phyloP scores from a whole-genome alignment of 2,329 filamentous ascomycete species.

The Paecilomyces fulvus region DNA sequence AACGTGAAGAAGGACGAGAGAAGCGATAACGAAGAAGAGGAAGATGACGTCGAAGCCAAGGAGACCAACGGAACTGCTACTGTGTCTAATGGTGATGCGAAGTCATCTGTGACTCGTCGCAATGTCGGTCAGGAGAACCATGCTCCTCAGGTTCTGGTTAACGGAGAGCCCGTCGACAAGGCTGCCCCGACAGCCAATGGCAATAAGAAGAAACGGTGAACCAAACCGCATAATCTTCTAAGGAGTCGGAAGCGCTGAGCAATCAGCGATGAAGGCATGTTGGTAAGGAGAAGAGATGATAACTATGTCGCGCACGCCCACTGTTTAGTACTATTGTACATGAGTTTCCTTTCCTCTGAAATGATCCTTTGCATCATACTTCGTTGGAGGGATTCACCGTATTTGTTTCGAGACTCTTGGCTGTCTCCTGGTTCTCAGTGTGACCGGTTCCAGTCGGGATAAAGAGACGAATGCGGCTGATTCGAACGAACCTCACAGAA shows the following conservation, averaged over 20 bases:
- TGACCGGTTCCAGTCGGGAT: background rate
- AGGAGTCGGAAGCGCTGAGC: background rate
- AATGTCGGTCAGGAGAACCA: slow-evolving; percentile 21
- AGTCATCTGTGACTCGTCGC: slow-evolving; percentile 12
- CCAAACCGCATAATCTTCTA: background rate
- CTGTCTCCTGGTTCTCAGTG: background rate
- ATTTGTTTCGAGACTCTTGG: background rate
- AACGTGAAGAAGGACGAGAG: slow-evolving; percentile 34
- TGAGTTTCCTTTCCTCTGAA: slow-evolving; percentile 2
- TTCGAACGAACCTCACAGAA: background rate
- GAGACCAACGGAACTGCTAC: slow-evolving; percentile 12
- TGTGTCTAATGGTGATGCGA: slow-evolving; percentile 18
- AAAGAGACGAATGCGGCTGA: background rate
- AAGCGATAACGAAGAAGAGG: slow-evolving; percentile 39
- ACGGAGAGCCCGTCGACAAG: slow-evolving; percentile 28
- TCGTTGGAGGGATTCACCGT: background rate
- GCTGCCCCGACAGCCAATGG: slow-evolving; percentile 14
- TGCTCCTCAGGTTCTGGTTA: slow-evolving; percentile 29
- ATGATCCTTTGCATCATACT: background rate
- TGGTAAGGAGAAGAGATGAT: background rate
- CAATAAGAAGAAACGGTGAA: slow-evolving; percentile 14
- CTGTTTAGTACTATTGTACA: slow-evolving; percentile 5
- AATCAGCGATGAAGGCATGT: background rate
- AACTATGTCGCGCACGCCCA: slow-evolving; percentile 2
- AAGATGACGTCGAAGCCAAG: slow-evolving; percentile 20